These are phyloP conservation scores for Ophiostoma ulmi DNA, from an alignment of 2,329 filamentous ascomycete species.

Conservation along the genomic window DNA sequence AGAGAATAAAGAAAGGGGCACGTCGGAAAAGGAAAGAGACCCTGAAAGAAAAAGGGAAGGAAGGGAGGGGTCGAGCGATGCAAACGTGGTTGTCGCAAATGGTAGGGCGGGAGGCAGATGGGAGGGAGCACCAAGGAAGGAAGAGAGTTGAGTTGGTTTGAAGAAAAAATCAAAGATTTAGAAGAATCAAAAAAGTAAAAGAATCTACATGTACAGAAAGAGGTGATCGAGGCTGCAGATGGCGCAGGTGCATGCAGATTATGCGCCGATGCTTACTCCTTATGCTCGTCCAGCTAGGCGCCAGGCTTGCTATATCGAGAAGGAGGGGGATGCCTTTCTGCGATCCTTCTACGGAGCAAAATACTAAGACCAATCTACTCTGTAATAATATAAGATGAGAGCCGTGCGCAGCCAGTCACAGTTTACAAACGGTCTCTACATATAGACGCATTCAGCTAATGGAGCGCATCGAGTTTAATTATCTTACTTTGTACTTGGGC, in stretches of 20 bases:
- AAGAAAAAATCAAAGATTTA: background rate
- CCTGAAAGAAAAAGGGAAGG: slow-evolving; percentile 5
- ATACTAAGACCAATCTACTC: background rate
- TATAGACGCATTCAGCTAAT: background rate
- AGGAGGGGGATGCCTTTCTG: background rate
- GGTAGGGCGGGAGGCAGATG: background rate
- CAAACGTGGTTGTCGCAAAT: background rate
- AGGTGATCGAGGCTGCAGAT: slow-evolving; percentile 2
- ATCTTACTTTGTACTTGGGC: background rate
- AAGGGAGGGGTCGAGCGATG: slow-evolving; percentile 6
- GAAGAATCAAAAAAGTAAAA: background rate
- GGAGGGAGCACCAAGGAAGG: background rate
- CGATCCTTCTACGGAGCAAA: too few species aligned
- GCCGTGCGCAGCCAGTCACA: slow-evolving; percentile 6
- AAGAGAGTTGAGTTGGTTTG: background rate
- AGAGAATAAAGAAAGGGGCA: background rate
- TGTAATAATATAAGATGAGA: background rate
- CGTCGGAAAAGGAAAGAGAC: slow-evolving; percentile 11
- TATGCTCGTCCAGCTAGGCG: background rate
- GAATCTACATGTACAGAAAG: background rate
- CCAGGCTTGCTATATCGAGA: background rate
- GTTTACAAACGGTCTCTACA: background rate
- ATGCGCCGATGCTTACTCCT: background rate
- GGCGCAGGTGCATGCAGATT: slow-evolving; percentile 7
- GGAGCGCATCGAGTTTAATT: background rate